These are phyloP conservation scores for Backusella tarrabulga DNA, from an alignment of 192 early-diverging fungal genomes.

Conservation along the genomic window DNA sequence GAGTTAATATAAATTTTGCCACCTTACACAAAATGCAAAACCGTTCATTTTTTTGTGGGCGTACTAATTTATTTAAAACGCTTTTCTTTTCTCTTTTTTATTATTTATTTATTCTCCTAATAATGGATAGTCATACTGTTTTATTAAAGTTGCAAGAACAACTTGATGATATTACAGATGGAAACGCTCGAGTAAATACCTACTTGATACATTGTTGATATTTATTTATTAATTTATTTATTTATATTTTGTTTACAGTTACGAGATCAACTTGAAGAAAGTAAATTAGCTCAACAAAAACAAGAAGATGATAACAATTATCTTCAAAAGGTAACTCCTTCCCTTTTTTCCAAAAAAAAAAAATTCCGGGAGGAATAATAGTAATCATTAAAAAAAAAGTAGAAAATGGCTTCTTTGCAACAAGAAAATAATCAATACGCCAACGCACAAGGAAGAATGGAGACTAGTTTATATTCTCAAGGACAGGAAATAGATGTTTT, in stretches of 20 bases:
- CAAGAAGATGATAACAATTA: background rate
- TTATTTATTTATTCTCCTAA: background rate
- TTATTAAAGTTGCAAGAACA: background rate
- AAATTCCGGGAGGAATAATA: background rate
- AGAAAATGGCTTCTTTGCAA: conserved; percentile 9
- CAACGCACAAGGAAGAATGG: conserved; percentile 30
- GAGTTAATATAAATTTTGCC: background rate
- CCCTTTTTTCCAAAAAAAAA: background rate
- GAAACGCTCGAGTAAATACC: background rate
- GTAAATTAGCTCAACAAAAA: background rate
- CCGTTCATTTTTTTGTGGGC: background rate
- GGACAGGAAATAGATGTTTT: conserved; percentile 31
- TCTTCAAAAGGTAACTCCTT: conserved; percentile 17
- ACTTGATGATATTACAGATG: background rate
- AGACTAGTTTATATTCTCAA: conserved; percentile 45
- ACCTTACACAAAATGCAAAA: background rate
- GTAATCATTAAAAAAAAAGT: conserved; percentile 1
- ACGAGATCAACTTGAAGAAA: conserved; percentile 12
- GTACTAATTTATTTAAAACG: background rate
- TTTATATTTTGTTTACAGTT: conserved; percentile 2
- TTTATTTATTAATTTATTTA: background rate
- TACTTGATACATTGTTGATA: background rate
- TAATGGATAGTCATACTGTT: background rate
- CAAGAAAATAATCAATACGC: conserved; percentile 17
- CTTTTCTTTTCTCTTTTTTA: background rate